Evolutionary conservation across 2,329 filamentous ascomycete species (phyloP).

Genomic region (Fusarium ambrosium): DNA sequence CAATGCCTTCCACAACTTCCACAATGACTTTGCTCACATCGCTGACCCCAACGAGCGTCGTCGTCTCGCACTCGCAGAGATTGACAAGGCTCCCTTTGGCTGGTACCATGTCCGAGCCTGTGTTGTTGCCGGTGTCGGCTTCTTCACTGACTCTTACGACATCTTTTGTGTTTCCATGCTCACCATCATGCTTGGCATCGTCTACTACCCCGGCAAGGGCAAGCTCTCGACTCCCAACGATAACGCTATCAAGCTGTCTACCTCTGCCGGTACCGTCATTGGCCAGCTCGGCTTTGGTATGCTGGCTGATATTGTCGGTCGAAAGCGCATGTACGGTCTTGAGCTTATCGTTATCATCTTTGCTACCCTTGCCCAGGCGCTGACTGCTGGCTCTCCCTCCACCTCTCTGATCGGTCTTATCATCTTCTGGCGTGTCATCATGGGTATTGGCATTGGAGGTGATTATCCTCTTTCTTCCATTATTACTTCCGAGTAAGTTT

Average conservation of each 20-base stretch:
- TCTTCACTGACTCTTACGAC: constrained; percentile 90
- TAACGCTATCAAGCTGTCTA: constrained; percentile 88
- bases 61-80: constrained; percentile 82
- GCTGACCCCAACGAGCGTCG: constrained; percentile 83
- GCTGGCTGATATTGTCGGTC: constrained; percentile 82
- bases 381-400: constrained; percentile 73
- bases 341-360: constrained; percentile 87
- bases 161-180: constrained; percentile 83
- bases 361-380: constrained; percentile 78
- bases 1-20: constrained; percentile 80
- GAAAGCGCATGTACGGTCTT: constrained; percentile 79
- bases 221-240: constrained; percentile 77
- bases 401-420: constrained; percentile 75
- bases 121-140: constrained; percentile 84
- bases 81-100: constrained; percentile 85
- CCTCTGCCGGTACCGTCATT: constrained; percentile 85
- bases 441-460: constrained; percentile 63
- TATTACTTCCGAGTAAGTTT: constrained; percentile 81
- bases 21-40: constrained; percentile 77
- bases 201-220: constrained; percentile 74
- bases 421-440: constrained; percentile 86
- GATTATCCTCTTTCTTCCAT: constrained; percentile 87
- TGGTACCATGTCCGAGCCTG: constrained; percentile 87
- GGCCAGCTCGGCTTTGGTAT: constrained; percentile 85
- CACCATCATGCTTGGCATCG: constrained; percentile 82